phyloP scores from a whole-genome alignment of 164 flowering plant genomes.

The Brasenia schreberi region DNA sequence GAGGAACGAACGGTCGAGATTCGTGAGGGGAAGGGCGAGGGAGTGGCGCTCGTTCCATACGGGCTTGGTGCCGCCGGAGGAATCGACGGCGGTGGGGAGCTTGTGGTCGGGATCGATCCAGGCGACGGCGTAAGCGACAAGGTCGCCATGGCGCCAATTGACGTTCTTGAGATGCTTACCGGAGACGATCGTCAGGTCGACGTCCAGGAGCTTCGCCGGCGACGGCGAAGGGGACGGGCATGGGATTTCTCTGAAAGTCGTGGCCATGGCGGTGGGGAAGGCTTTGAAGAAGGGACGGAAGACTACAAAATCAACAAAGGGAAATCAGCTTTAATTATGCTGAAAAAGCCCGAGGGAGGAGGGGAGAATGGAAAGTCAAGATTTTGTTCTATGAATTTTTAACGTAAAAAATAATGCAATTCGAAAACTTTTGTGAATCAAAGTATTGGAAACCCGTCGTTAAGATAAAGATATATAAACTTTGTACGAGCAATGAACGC shows the following conservation, averaged over 20 bases:
- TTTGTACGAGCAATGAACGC: too few relatives aligned
- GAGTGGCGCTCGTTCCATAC: conserved; percentile 77
- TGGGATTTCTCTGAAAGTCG: too few relatives aligned
- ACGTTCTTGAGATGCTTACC: conserved; percentile 88
- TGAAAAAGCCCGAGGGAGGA: background rate
- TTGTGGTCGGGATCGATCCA: conserved; percentile 67
- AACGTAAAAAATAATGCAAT: background rate
- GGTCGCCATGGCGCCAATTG: conserved; percentile 72
- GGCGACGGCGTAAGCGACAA: conserved; percentile 61
- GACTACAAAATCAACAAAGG: background rate
- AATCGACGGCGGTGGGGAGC: conserved; percentile 56
- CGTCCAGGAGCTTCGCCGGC: conserved; percentile 28
- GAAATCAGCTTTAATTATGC: background rate
- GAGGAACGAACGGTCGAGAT: conserved; percentile 27
- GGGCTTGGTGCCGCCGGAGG: conserved; percentile 53
- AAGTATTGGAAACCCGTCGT: too few relatives aligned
- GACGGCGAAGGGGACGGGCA: conserved; percentile 9
- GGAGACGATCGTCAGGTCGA: conserved; percentile 61
- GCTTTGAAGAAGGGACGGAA: conserved; percentile 2
- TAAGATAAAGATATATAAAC: too few relatives aligned
- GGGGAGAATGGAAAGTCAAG: background rate
- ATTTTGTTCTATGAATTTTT: background rate
- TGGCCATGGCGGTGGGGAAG: conserved; percentile 2
- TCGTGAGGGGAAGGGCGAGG: conserved; percentile 27
- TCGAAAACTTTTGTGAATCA: too few relatives aligned